Conservation (phyloP, 2,329 filamentous ascomycete species). For the Microcyclospora tardicrescens region DNA sequence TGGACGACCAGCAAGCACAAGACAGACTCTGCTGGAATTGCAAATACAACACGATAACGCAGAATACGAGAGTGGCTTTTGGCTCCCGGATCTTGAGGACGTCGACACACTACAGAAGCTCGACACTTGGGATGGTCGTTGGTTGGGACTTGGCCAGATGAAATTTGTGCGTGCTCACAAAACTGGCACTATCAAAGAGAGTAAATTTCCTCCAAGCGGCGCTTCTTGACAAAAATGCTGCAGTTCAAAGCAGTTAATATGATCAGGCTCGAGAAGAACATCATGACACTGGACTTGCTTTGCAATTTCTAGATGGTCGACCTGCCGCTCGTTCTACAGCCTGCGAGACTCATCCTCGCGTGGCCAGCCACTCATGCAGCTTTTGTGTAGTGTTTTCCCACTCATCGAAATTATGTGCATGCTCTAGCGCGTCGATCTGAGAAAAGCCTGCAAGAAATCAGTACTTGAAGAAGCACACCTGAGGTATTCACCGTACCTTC, state of each 20-base stretch:
- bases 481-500: slow-evolving; percentile 26
- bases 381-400: background rate
- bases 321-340: background rate
- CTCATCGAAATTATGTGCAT: background rate
- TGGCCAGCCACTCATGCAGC: background rate
- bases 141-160: slow-evolving; percentile 64
- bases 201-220: slow-evolving; percentile 60
- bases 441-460: background rate
- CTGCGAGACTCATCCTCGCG: background rate
- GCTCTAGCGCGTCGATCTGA: background rate
- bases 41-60: slow-evolving; percentile 58
- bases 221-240: slow-evolving; percentile 16
- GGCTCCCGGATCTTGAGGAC: slow-evolving; percentile 67
- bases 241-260: background rate
- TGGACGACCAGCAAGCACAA: slow-evolving; percentile 64
- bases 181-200: slow-evolving; percentile 51
- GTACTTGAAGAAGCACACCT: background rate
- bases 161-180: slow-evolving; percentile 64
- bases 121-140: slow-evolving; percentile 67
- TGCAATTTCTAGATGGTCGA: background rate
- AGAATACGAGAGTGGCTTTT: slow-evolving; percentile 74
- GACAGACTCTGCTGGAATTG: slow-evolving; percentile 64
- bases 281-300: background rate
- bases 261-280: background rate
- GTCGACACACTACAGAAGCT: slow-evolving; percentile 52